phyloP scores from a whole-genome alignment of 176 grass and related monocot species.

The Oryza longistaminata region DNA sequence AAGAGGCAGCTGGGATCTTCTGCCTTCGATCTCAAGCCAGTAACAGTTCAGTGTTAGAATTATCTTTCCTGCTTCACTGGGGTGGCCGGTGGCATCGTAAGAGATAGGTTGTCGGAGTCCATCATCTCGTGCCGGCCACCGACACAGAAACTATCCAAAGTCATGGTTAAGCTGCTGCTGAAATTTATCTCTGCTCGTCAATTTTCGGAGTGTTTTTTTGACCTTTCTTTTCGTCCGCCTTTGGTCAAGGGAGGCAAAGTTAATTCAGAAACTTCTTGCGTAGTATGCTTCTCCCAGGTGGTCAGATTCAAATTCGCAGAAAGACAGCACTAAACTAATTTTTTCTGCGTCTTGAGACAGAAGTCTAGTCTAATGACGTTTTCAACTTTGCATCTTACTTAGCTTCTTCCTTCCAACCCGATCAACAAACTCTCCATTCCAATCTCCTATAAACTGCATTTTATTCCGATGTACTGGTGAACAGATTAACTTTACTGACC shows the following conservation, averaged over 20 bases:
- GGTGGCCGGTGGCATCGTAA: neutral
- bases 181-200: neutral
- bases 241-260: neutral
- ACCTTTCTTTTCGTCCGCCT: neutral
- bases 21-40: conserved; percentile 2
- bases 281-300: neutral
- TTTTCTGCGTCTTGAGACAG: neutral
- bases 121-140: neutral
- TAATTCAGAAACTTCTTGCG: neutral
- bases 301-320: neutral
- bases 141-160: neutral
- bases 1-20: neutral
- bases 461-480: neutral
- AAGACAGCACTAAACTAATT: neutral
- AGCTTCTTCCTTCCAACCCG: neutral
- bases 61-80: neutral
- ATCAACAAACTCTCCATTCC: neutral
- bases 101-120: neutral
- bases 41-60: neutral
- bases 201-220: neutral
- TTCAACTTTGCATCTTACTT: neutral
- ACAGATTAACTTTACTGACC: neutral
- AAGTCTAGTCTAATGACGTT: neutral
- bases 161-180: neutral
- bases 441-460: neutral